Base-by-base conservation (phyloP, 306 rosid species). In the Cicer bijugum region DNA sequence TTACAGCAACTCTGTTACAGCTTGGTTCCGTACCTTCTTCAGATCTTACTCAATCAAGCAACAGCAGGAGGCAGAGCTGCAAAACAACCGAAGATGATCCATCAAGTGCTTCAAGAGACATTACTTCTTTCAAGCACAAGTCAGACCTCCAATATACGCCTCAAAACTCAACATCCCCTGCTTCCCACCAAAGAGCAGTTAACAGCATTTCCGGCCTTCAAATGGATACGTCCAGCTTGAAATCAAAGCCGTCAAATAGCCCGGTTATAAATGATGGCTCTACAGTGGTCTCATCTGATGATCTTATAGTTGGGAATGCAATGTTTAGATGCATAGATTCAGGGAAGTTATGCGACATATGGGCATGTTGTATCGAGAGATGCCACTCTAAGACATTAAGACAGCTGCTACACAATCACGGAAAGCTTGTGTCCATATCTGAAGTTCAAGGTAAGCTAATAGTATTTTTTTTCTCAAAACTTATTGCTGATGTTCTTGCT, bases 321-420 rank as follows among this genome's bases (percentile, higher is more conserved):
- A 74, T 80, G 75, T 77, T 78, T 46, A 87, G 89, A 85, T 86
- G 91, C 81, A 77, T 83, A 28, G 86, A 85, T 86, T 86, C 85
- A 7, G 92, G 83, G 46, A 88, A 91, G 84, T 80, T 94, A 81
- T 77, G 67, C 65, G 87, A 84, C 78, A 78, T 95, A 66, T 95
- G 99, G 99, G 86, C 72, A 44, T 85, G 60, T 48, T 91, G 97
- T 81, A 95, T 94, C 19, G 90, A 79, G 84, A 86, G 78, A 76
- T 95, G 99, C 67, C 99, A 95, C 80, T 95, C 97, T 15, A 95
- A 88, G 86, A 91, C 99, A 52, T 77, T 95, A 82, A 87, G 90
- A 80, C 99, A 88, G 86, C 84, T 95, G 63, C 90, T 95, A 57
- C 86, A 75, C 68, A 72, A 75, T 81, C 88, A 95, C 69, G 99